Base-by-base conservation (phyloP, 768 basidiomycete species). In the Serendipita vermifera region DNA sequence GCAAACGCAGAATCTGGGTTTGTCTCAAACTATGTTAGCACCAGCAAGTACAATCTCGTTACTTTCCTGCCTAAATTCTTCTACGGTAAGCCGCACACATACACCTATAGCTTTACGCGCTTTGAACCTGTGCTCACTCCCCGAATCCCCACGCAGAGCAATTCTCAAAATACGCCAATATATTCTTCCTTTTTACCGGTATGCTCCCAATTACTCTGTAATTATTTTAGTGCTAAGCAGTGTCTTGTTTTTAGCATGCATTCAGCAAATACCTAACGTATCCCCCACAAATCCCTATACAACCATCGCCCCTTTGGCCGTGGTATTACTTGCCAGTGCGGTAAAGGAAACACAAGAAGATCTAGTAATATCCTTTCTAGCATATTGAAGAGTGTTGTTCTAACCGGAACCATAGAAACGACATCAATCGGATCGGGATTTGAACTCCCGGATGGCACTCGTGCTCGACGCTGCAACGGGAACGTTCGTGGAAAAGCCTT, bases 161-260 rank as follows among this genome's bases (percentile, higher is more conserved):
- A 80, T 96, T 97, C 74, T 92, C 89, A 39, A 90, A 96, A 79
- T 97, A 97, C 67, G 94, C 96, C 62, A 98, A 99, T 67, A 54
- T 98, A 59, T 99, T 99, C 76, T 99, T 99, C 77, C 75, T 99
- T 58, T 98, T 99, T 74, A 97, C 94, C 29, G 72, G 70, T 65
- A 29, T 14, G 60, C 56, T 24, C 26, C 20, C 9, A 14, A 53
- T 9, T 29, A n/a, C 11, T 55, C 13, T 6, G 11, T 38, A 9
- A 17, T 39, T 55, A 38, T 55, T 20, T 35, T 35, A n/a, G n/a
- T 51, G n/a, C 35, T 9, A 27, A 6, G 39, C 24, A 13, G 38
- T 32, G 27, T 32, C 17, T 55, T 6, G 17, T 20, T 15, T 35
- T 13, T 43, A 71, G 90, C 90, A 17, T 83, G 78, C 70, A 98